Base-by-base conservation (phyloP, 129 eudicot genomes). In the Pseudognaphalium luteoalbum region DNA sequence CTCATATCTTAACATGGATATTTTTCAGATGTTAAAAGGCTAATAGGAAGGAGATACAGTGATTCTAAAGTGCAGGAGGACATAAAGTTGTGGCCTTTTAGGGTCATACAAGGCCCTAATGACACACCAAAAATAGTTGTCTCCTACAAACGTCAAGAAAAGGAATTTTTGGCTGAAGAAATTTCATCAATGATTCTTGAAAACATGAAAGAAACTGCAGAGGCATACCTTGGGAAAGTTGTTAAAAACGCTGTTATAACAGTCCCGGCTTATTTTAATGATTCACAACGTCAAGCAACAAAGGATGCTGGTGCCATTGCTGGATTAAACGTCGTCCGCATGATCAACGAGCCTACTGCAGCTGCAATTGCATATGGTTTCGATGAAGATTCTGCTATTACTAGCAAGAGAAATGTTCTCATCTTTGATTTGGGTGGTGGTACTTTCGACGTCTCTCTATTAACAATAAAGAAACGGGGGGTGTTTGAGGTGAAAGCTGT, bases 271-370 rank as follows among this genome's bases (percentile, higher is more conserved):
- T 75, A 75, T 52, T 75, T 75, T 75, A 75, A 65, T 12, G 65
- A 75, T 20, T 64, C 72, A 14, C 79, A 75, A 32, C 72, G 79
- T 32, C 79, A 75, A 64, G 71, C 79, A 51, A 75, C 79, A 65
- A 75, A 75, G 6, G 80, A 76, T 67, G 80, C 80, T 0, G 44
- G 80, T 4, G 21, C 59, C 2, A 77, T 77, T 56, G 81, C 81
- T 33, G 81, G 81, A 4, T 42, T 77, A 17, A 78, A 78, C 22
- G 25, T 78, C 29, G 0, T 78, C 2, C 65, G 60, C 17, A 42
- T 78, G 22, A 78, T 78, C 56, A 78, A 70, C 1, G 82, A 78
- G 82, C 82, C 82, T 19, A 70, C 71, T 17, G 82, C 82, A 44
- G 82, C 82, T 44, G 82, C 82, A 61, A 61, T 78, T 42, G 79